Evolutionary conservation across 768 basidiomycete genomes (phyloP).

Genomic region (Leccinum arenicola): DNA sequence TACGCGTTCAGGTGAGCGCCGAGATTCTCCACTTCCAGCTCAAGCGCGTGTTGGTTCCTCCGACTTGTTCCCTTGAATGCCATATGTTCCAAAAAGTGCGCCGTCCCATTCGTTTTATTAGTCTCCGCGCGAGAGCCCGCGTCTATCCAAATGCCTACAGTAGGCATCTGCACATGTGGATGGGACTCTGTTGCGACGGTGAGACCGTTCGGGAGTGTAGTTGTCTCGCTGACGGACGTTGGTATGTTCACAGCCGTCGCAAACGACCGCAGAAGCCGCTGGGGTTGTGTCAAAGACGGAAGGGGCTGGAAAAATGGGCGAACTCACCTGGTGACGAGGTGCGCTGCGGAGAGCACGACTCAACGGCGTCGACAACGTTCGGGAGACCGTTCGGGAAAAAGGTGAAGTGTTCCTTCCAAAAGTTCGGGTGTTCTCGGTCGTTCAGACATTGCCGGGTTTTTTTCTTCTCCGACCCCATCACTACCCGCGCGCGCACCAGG

Average conservation of each 20-base stretch:
- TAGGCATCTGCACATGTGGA: constrained; percentile 90
- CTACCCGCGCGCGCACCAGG: constrained; percentile 30
- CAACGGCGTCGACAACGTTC: constrained; percentile 43
- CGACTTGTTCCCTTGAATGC: constrained; percentile 94
- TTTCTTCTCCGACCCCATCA: constrained; percentile 22
- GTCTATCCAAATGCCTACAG: constrained; percentile 99
- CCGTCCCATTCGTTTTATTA: constrained; percentile 90
- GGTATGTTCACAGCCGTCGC: constrained; percentile 67
- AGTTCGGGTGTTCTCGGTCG: constrained; percentile 33
- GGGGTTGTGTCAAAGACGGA: constrained; percentile 5
- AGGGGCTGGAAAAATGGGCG: no score
- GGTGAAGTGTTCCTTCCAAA: constrained; percentile 18
- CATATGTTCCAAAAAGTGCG: constrained; percentile 99
- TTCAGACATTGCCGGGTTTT: constrained; percentile 20
- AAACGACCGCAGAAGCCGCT: constrained; percentile 64
- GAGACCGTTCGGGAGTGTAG: constrained; percentile 91
- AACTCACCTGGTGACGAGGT: constrained; percentile 37
- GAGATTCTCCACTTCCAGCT: constrained; percentile 96
- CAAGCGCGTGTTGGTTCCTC: constrained; percentile 85
- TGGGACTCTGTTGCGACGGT: constrained; percentile 93
- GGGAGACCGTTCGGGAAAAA: constrained; percentile 43
- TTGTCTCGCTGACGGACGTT: constrained; percentile 82
- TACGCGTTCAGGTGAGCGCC: constrained; percentile 98
- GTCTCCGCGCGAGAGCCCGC: constrained; percentile 97
- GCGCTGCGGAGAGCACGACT: constrained; percentile 39